Evolutionary conservation across 192 early-diverging fungal genomes (phyloP), one percentile per base, ranked within the genome.

Genomic region (Chytriomyces sp.): DNA sequence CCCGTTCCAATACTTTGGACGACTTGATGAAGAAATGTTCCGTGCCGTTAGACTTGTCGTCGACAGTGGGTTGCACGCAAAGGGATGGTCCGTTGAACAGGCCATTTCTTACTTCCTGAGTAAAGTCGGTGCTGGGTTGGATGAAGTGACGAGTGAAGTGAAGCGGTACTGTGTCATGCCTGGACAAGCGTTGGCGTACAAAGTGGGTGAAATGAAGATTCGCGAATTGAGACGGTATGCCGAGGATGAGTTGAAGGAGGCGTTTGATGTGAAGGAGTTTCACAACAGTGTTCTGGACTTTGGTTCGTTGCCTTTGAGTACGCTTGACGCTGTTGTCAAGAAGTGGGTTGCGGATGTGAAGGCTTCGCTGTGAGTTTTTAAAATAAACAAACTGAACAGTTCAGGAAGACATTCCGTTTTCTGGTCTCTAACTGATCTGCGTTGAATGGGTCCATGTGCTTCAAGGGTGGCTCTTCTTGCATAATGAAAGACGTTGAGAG

Each of bases 141-240:
- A 64, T 26, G 67, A 66, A 35, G 43, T 78, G 23, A 45, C 50
- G 11, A 65, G n/a, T 57, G 77, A 82, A 77, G 78, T 76, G n/a
- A 63, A 53, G 28, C 63, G 82, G 66, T 82, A 82, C 68, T 46
- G 35, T 61, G 62, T 59, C 28, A 69, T 68, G 46, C 75, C 77
- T 9, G 82, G 73, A 26, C 82, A 82, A 59, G 82, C 82, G 6
- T 57, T 79, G 11, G 63, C 78, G 4, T 82, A 82, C 75, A 82
- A 82, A 69, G 45, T 74, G 8, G 82, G 82, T 5, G 82, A 82
- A 60, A 49, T 82, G 23, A 71, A 82, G 67, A 77, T 82, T 61
- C 23, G 64, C 26, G 50, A 66, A 24, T 26, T 81, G 20, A 50
- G 80, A 10, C 44, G 69, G 50, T 50, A 60, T 10, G 80, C 80